A percentile compares a stretch with the other conserved stretches of the same genome.
Evolutionary conservation across 768 basidiomycete species (phyloP).

Genomic region (Suillus americanus): DNA sequence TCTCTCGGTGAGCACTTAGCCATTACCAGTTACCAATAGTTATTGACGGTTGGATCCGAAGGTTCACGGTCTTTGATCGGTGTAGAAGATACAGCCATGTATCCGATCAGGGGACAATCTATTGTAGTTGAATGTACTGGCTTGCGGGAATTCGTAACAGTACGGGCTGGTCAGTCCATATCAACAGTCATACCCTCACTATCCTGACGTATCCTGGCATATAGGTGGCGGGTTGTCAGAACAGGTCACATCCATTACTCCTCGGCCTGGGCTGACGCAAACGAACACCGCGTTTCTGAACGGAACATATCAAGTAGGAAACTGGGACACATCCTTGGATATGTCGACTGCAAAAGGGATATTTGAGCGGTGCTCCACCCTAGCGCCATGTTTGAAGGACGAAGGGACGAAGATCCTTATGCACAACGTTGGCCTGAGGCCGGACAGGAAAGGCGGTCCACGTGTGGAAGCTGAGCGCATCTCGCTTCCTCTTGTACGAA

Average conservation of each 20-base stretch:
- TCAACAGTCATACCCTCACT: too few species aligned
- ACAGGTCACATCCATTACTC: slow-evolving; percentile 57
- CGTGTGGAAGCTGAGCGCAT: slow-evolving; percentile 52
- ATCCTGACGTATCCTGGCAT: background rate
- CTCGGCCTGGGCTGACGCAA: slow-evolving; percentile 46
- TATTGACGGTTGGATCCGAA: slow-evolving; percentile 15
- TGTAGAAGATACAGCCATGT: slow-evolving; percentile 74
- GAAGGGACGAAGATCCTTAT: slow-evolving; percentile 41
- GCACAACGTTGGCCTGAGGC: slow-evolving; percentile 61
- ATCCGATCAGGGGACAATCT: slow-evolving; percentile 84
- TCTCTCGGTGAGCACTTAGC: slow-evolving; percentile 43
- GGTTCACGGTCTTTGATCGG: slow-evolving; percentile 76
- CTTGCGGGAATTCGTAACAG: slow-evolving; percentile 40
- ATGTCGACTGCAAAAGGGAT: slow-evolving; percentile 44
- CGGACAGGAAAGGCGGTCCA: slow-evolving; percentile 54
- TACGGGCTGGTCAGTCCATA: slow-evolving; percentile 24
- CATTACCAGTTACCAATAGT: background rate
- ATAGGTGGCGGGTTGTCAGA: slow-evolving; percentile 9
- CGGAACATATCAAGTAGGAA: slow-evolving; percentile 51
- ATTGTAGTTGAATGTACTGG: slow-evolving; percentile 73
- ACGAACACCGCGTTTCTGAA: slow-evolving; percentile 51
- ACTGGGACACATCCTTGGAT: slow-evolving; percentile 52
- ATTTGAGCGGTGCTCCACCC: slow-evolving; percentile 41
- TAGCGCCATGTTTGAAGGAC: slow-evolving; percentile 36
- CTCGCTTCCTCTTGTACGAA: slow-evolving; percentile 31